Evolutionary conservation across 345 rosid species (phyloP).

Genomic region (Bruguiera gymnorhiza): DNA sequence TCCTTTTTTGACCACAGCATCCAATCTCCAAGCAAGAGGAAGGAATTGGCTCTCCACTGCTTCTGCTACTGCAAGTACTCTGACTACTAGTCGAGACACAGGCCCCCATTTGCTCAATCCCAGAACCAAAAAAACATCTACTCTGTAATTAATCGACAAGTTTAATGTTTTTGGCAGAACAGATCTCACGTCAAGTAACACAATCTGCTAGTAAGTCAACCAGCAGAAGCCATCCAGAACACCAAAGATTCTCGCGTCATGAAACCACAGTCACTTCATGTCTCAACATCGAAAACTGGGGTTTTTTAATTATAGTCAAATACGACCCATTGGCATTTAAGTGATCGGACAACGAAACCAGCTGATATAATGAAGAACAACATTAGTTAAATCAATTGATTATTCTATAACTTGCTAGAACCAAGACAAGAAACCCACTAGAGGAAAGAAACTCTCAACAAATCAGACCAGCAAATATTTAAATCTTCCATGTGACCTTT

Average conservation of each 20-base stretch:
- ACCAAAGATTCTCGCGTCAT: conserved; percentile 42
- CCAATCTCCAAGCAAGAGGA: conserved; percentile 57
- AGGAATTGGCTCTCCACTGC: conserved; percentile 61
- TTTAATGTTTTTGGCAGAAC: conserved; percentile 30
- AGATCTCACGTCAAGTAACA: conserved; percentile 40
- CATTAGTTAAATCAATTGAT: conserved; percentile 43
- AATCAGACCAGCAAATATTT: conserved; percentile 36
- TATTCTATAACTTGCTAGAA: conserved; percentile 30
- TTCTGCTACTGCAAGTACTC: conserved; percentile 73
- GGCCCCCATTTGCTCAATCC: conserved; percentile 72
- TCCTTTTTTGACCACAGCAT: conserved; percentile 63
- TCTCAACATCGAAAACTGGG: conserved; percentile 33
- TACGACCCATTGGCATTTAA: conserved; percentile 34
- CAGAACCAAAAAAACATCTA: conserved; percentile 30
- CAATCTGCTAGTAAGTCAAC: conserved; percentile 35
- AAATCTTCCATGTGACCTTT: conserved; percentile 61
- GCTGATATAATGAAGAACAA: conserved; percentile 47
- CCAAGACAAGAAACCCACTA: conserved; percentile 33
- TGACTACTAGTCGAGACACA: conserved; percentile 85
- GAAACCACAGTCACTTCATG: conserved; percentile 29
- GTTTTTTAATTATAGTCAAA: conserved; percentile 50
- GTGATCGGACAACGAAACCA: conserved; percentile 34
- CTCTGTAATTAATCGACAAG: conserved; percentile 16
- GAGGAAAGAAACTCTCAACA: conserved; percentile 35
- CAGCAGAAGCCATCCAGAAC: conserved; percentile 19